A percentile compares a stretch with the other conserved stretches of the same genome.
Conservation (phyloP, 495 filamentous ascomycete genomes). For the Talaromyces liani region DNA sequence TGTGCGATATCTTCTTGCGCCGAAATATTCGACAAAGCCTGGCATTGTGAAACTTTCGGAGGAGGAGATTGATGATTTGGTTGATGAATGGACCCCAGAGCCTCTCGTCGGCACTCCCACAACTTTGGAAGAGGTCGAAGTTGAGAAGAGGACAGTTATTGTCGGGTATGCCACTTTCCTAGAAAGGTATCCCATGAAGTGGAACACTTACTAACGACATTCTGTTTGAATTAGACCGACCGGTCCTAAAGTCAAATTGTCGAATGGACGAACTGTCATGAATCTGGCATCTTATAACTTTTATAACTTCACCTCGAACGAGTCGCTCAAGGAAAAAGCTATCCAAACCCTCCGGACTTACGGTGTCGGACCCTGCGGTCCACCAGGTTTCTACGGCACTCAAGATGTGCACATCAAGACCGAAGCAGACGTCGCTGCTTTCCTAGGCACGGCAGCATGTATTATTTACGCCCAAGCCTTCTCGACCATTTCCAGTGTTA, state of each 20-base stretch:
- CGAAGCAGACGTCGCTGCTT: constrained; percentile 86
- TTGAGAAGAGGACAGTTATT: constrained; percentile 79
- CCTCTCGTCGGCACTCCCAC: constrained; percentile 72
- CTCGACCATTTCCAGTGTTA: constrained; percentile 87
- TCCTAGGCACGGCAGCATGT: constrained; percentile 75
- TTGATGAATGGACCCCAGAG: constrained; percentile 96
- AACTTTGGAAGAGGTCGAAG: constrained; percentile 67
- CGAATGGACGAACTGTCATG: constrained; percentile 79
- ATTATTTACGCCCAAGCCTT: constrained; percentile 96
- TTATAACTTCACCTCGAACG: constrained; percentile 92
- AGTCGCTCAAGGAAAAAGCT: constrained; percentile 86
- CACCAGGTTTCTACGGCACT: constrained; percentile 95
- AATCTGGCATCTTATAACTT: constrained; percentile 94
- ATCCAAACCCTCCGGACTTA: constrained; percentile 90
- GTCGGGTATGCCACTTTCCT: constrained; percentile 56
- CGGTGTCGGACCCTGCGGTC: constrained; percentile 92
- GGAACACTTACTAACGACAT: not conserved
- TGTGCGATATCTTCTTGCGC: constrained; percentile 83
- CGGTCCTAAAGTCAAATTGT: constrained; percentile 81
- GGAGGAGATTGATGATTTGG: constrained; percentile 94
- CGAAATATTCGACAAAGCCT: constrained; percentile 83
- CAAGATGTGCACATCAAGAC: constrained; percentile 98
- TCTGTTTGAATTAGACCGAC: constrained; percentile 53
- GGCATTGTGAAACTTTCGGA: constrained; percentile 84
- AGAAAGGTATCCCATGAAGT: not conserved